A percentile compares a stretch with the other conserved stretches of the same genome.
Evolutionary conservation across 805 yeast species (phyloP).

Genomic region (Yarrowia sp.): DNA sequence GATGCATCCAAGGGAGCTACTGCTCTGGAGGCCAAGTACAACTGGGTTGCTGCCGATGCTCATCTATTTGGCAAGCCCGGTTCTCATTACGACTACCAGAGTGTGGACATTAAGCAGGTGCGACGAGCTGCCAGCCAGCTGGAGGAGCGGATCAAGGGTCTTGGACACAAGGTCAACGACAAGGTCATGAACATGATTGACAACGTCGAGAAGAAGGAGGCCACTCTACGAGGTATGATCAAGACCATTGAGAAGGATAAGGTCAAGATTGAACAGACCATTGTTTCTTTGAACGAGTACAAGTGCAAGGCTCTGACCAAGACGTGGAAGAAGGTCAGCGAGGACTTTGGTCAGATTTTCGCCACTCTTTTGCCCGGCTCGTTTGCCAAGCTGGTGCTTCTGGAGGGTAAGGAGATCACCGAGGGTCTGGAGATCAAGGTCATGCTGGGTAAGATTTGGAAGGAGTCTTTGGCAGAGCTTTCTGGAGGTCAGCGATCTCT

Average conservation of each 20-base stretch:
- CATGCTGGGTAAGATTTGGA: slow-evolving; percentile 89
- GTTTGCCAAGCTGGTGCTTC: slow-evolving; percentile 81
- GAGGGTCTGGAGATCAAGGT: slow-evolving; percentile 90
- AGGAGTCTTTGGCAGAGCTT: slow-evolving; percentile 87
- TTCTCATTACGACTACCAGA: slow-evolving; percentile 36
- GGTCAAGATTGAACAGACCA: slow-evolving; percentile 82
- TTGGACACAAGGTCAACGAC: slow-evolving; percentile 78
- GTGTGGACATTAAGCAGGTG: slow-evolving; percentile 50
- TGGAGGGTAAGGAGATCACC: slow-evolving; percentile 76
- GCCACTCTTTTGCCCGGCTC: slow-evolving; percentile 85
- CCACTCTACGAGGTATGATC: slow-evolving; percentile 71
- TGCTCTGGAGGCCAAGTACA: slow-evolving; percentile 49
- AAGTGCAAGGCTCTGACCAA: slow-evolving; percentile 76
- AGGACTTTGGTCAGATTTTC: slow-evolving; percentile 87
- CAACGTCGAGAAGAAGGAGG: slow-evolving; percentile 83
- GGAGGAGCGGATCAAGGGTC: slow-evolving; percentile 55
- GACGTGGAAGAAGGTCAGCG: slow-evolving; percentile 83
- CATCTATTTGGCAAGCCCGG: slow-evolving; percentile 40
- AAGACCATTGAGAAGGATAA: slow-evolving; percentile 85
- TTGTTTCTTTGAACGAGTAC: slow-evolving; percentile 75
- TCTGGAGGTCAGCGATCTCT: slow-evolving; percentile 97
- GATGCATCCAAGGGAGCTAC: slow-evolving; percentile 26
- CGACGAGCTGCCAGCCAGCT: slow-evolving; percentile 55
- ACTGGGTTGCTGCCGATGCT: slow-evolving; percentile 70
- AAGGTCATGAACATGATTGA: slow-evolving; percentile 90